These are phyloP conservation scores for Climacium dendroides DNA, from an alignment of 225 moss, liverwort and hornwort species.

Conservation along the genomic window DNA sequence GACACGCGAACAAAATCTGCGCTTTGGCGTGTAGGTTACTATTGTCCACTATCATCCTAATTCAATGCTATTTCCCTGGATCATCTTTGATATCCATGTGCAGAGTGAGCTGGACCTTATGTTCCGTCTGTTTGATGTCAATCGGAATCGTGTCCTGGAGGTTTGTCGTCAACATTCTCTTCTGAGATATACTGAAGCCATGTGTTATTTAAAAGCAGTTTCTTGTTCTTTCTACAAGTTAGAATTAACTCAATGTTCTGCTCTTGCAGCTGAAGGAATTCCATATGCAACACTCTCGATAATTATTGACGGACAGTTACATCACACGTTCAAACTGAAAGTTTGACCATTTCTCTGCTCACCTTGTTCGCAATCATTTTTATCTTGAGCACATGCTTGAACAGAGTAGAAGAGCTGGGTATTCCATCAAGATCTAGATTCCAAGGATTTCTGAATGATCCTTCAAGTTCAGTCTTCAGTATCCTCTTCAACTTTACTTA, in stretches of 20 bases:
- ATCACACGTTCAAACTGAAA: neutral
- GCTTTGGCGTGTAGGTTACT: neutral
- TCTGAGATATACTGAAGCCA: neutral
- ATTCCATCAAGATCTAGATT: neutral
- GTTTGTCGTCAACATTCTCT: neutral
- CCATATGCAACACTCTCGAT: slow-evolving; percentile 4
- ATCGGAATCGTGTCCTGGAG: slow-evolving; percentile 52
- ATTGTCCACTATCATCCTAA: neutral
- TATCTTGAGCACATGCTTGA: neutral
- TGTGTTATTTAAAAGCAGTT: neutral
- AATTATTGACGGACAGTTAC: neutral
- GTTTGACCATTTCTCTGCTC: neutral
- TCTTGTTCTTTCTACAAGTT: neutral
- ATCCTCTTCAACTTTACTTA: neutral
- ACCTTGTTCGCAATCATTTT: neutral
- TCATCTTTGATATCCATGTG: neutral
- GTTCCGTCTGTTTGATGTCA: slow-evolving; percentile 60
- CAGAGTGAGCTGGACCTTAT: slow-evolving; percentile 83
- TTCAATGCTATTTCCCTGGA: neutral
- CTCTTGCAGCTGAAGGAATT: slow-evolving; percentile 34
- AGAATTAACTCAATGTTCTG: neutral
- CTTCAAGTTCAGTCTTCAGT: neutral
- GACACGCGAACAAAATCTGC: too few relatives aligned
- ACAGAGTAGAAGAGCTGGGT: neutral
- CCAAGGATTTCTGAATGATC: neutral